A percentile compares a stretch with the other conserved stretches of the same genome.
Evolutionary conservation across 2,329 filamentous ascomycete species (phyloP).

Genomic region (Basipetospora chlamydospora): DNA sequence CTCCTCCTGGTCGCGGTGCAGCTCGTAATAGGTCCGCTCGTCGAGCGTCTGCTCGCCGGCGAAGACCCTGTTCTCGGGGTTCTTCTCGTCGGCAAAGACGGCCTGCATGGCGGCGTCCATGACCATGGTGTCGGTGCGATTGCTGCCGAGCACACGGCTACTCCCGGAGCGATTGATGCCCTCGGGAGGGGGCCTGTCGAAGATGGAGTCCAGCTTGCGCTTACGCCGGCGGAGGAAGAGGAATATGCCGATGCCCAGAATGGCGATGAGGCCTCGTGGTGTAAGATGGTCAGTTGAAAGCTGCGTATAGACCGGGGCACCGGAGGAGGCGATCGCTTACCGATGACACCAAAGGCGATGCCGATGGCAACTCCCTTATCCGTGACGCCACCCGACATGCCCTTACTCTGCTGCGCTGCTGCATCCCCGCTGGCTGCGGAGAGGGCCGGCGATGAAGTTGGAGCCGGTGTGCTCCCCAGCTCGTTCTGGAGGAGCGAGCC

Average conservation of each 20-base stretch:
- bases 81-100: conserved; percentile 1
- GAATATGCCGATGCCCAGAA: background rate
- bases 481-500: too few relatives aligned
- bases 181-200: conserved; percentile 1
- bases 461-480: too few relatives aligned
- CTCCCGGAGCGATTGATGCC: background rate
- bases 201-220: background rate
- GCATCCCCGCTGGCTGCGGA: background rate
- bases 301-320: too few relatives aligned
- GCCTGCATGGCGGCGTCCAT: conserved; percentile 2
- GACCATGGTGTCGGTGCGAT: background rate
- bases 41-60: conserved; percentile 1
- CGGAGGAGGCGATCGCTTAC: background rate
- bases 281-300: too few relatives aligned
- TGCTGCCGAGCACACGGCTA: background rate
- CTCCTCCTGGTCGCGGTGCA: background rate
- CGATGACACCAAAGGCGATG: conserved; percentile 1
- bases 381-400: background rate
- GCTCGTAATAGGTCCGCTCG: background rate
- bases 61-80: background rate
- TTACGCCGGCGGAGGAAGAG: conserved; percentile 2
- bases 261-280: background rate
- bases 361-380: background rate
- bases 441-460: background rate
- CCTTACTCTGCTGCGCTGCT: background rate